Base-by-base conservation (phyloP, 108 stramenopile species). In the Cylindrotheca closterium region DNA sequence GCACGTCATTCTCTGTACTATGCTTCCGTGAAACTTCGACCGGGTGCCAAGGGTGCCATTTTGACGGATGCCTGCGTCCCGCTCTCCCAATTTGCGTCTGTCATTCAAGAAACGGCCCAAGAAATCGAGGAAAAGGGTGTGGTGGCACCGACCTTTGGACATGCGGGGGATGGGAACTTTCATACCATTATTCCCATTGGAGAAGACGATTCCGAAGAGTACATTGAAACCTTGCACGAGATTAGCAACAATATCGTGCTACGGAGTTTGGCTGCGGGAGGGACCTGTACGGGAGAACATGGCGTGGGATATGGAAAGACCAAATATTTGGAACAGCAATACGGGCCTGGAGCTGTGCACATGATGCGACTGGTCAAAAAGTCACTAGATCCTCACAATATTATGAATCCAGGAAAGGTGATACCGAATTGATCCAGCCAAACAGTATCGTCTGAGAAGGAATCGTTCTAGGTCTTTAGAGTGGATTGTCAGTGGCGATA, bases 151-250 rank as follows among this genome's bases (percentile, higher is more conserved):
- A 83, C 86, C 54, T 96, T 99, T 67, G 97, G 96, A 1, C 97
- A 99, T 77, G 95, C 94, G 34, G 98, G 98, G 19, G 98, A 98
- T 66, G 98, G 97, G 0, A 99, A 98, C 71, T 98, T 97, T 65
- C 97, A 99, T 65, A 85, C 82, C 66, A 94, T 96, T 47, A 55
- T 96, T 32, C 81, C 96, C 1, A 67, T 93, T 56, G 30, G 48
- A 22, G 80, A 87, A 52, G 67, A 77, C 29, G 91, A 94, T 48
- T 37, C 87, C 2, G 73, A 79, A 2, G 88, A 88, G 30, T 92
- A 97, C 42, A 67, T 81, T 45, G 51, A 66, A 0, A 79, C 74
- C 51, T 77, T 93, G 32, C 67, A 84, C 33, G 63, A 60, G 33
- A 78, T 95, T 0, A 85, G 85, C 69, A 75, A 87, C 17, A 65